Percentiles rank a stretch among this genome's conserved stretches.
Conservation (phyloP, 2,329 filamentous ascomycete genomes). For the Hirsutella thompsonii region DNA sequence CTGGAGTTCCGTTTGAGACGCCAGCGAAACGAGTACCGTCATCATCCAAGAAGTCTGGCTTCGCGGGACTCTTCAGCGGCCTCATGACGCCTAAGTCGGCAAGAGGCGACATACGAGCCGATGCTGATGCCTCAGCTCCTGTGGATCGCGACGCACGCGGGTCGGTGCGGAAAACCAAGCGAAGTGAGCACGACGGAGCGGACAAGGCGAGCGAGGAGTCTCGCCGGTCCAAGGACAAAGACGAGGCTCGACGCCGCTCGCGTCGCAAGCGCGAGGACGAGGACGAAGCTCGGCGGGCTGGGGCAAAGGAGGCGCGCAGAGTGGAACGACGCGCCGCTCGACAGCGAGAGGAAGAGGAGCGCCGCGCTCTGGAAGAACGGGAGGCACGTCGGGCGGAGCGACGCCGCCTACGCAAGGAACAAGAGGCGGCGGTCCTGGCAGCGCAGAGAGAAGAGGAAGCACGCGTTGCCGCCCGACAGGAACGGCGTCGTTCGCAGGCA, state of each 20-base stretch:
- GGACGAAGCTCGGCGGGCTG: constrained; percentile 35
- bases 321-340: constrained; percentile 38
- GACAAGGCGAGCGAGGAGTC: constrained; percentile 32
- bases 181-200: constrained; percentile 35
- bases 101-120: constrained; percentile 33
- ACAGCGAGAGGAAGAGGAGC: constrained; percentile 35
- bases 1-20: constrained; percentile 16
- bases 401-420: constrained; percentile 34
- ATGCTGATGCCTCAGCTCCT: constrained; percentile 32
- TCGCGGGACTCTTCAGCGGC: constrained; percentile 50
- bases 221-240: constrained; percentile 44
- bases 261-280: constrained; percentile 43
- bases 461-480: constrained; percentile 30
- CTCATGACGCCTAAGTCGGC: constrained; percentile 33
- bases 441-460: constrained; percentile 31
- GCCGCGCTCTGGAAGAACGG: constrained; percentile 32
- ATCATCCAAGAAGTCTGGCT: constrained; percentile 37
- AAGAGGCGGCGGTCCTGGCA: constrained; percentile 28
- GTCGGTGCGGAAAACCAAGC: constrained; percentile 47
- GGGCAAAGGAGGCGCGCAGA: constrained; percentile 46
- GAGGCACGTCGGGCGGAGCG: constrained; percentile 38
- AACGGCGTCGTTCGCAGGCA: constrained; percentile 34
- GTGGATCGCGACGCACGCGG: constrained; percentile 49
- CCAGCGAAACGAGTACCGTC: constrained; percentile 20
- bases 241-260: constrained; percentile 42